Conservation (phyloP, 2,329 filamentous ascomycete species). For the Akanthomyces lecanii region DNA sequence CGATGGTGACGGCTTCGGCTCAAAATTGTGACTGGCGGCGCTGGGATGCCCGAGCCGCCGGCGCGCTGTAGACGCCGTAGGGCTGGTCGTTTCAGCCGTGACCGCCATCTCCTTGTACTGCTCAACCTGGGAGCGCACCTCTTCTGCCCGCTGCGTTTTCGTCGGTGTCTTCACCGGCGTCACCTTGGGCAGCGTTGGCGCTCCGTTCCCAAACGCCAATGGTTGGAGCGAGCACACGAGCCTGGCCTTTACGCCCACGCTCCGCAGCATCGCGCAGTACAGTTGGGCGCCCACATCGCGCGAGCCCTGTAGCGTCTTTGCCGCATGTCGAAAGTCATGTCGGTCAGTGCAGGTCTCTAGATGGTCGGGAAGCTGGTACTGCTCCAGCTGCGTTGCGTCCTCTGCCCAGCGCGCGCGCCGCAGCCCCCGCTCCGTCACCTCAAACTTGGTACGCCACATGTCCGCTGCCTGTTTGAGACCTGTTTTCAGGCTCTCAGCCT, state of each 20-base stretch:
- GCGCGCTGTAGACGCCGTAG: conserved; percentile 36
- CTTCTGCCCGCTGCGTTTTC: conserved; percentile 26
- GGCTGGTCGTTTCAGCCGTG: conserved; percentile 27
- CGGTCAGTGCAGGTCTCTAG: conserved; percentile 65
- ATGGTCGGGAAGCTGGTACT: conserved; percentile 57
- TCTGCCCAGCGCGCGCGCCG: conserved; percentile 72
- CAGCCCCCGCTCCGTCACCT: conserved; percentile 66
- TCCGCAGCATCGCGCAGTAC: conserved; percentile 81
- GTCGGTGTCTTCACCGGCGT: conserved; percentile 29
- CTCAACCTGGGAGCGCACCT: conserved; percentile 36
- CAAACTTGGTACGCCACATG: conserved; percentile 66
- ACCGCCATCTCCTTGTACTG: conserved; percentile 34
- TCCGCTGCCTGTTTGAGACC: conserved; percentile 67
- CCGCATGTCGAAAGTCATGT: conserved; percentile 68
- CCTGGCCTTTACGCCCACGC: conserved; percentile 74
- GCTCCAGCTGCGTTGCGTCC: conserved; percentile 53
- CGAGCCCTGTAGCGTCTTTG: conserved; percentile 69
- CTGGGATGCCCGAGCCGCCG: conserved; percentile 51
- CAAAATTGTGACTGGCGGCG: conserved; percentile 49
- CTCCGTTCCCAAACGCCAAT: conserved; percentile 61
- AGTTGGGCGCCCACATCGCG: conserved; percentile 86
- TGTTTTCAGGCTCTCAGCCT: conserved; percentile 70
- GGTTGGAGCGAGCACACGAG: conserved; percentile 89
- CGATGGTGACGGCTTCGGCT: conserved; percentile 38
- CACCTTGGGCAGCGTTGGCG: conserved; percentile 44